Percentiles rank a stretch among this genome's conserved stretches.
Conservation (phyloP, 495 filamentous ascomycete species). For the Aspergillus sclerotioniger region DNA sequence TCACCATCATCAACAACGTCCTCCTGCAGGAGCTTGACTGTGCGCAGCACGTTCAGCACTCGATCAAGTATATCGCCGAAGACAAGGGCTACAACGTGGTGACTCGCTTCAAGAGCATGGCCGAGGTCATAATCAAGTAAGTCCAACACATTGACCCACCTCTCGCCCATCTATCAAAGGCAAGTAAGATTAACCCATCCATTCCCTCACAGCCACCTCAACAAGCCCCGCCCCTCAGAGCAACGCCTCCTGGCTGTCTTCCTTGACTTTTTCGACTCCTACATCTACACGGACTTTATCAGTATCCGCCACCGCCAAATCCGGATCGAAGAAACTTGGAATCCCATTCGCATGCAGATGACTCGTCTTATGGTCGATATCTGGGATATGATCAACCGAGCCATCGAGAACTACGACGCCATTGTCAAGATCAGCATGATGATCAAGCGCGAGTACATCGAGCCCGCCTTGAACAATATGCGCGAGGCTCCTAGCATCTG, state of each 20-base stretch:
- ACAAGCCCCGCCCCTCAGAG: constrained; percentile 23
- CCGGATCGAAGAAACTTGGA: constrained; percentile 9
- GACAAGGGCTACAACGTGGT: constrained; percentile 1
- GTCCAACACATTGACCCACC: constrained; percentile 1
- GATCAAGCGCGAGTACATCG: constrained; percentile 18
- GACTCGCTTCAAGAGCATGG: constrained; percentile 21
- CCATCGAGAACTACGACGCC: constrained; percentile 21
- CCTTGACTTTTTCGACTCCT: constrained; percentile 28
- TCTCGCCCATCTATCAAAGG: background rate
- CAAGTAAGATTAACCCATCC: background rate
- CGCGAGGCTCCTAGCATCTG: constrained; percentile 12
- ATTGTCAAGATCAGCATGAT: constrained; percentile 7
- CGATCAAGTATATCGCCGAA: constrained; percentile 10
- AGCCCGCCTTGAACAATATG: constrained; percentile 18
- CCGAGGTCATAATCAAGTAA: constrained; percentile 21
- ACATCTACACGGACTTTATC: constrained; percentile 29
- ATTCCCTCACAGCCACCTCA: constrained; percentile 19
- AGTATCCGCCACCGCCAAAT: constrained; percentile 18
- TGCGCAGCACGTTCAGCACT: constrained; percentile 2
- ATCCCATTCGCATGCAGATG: constrained; percentile 16
- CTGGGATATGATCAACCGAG: constrained; percentile 21
- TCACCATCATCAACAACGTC: constrained; percentile 17
- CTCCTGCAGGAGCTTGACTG: constrained; percentile 12
- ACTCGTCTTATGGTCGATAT: constrained; percentile 17
- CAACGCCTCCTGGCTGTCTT: constrained; percentile 23